phyloP scores from a whole-genome alignment of 2,329 filamentous ascomycete genomes.

The Ilyonectria mors-panacis region DNA sequence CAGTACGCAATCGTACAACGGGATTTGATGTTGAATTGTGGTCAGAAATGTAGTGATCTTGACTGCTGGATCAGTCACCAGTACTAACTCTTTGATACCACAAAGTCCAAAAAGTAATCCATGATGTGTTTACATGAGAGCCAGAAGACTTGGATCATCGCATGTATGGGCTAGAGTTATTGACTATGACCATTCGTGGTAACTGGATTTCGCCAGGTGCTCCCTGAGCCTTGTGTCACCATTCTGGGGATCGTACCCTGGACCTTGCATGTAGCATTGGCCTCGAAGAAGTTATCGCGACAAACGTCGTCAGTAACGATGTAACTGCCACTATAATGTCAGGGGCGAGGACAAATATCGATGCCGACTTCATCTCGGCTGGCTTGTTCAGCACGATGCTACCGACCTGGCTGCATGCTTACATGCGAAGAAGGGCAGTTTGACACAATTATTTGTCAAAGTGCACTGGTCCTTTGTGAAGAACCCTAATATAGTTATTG shows the following conservation, averaged over 20 bases:
- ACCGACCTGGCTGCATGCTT: slow-evolving; percentile 42
- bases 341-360: slow-evolving; percentile 41
- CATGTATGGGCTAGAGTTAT: slow-evolving; percentile 51
- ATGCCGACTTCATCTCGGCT: slow-evolving; percentile 32
- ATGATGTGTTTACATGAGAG: slow-evolving; percentile 6
- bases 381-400: slow-evolving; percentile 48
- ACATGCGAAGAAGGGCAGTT: slow-evolving; percentile 33
- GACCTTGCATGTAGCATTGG: slow-evolving; percentile 55
- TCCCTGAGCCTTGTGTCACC: slow-evolving; percentile 46
- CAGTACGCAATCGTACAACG: no score
- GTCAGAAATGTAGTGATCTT: no score
- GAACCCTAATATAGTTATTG: slow-evolving; percentile 44
- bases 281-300: slow-evolving; percentile 49
- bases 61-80: no score
- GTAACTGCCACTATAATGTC: no score
- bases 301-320: no score
- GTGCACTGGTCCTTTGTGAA: slow-evolving; percentile 52
- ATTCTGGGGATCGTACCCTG: slow-evolving; percentile 49
- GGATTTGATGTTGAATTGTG: no score
- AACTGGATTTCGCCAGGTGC: slow-evolving; percentile 50
- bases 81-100: no score
- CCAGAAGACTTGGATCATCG: slow-evolving; percentile 41
- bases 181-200: slow-evolving; percentile 54
- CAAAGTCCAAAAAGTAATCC: background rate
- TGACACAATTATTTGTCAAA: slow-evolving; percentile 53